Evolutionary conservation across 2,329 filamentous ascomycete genomes (phyloP), one percentile per base, ranked within the genome.

Genomic region (Botrytis tulipae): DNA sequence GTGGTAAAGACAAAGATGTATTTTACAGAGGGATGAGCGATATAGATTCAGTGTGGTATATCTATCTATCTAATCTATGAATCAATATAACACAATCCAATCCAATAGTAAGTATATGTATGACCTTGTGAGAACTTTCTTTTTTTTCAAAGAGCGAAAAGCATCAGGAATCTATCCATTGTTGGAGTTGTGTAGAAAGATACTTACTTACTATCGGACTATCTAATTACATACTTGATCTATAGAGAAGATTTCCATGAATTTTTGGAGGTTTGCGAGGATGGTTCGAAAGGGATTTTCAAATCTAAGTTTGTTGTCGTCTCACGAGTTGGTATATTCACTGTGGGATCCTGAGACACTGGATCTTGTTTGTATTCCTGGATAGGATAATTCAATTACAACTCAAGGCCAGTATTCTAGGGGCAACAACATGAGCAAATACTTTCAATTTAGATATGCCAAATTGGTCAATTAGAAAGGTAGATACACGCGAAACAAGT

Each of bases 21-120:
- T 20, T 44, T 2, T 8, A 20, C 16, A 44, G 18, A 8, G 2
- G 18, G 18, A 44, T 20, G 18, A 18, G 42, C 18, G 20, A 22
- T 44, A 20, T 46, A 46, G 44, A 46, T 46, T 46, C 8, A 9
- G 44, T 22, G 20, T 1, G 4, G 44, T 22, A 4, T 46, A 10
- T 46, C 20, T 9, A 46, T 22, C 2, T 16, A 46, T 46, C 40
- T 16, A 42, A 2, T 22, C 0, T 22, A 46, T 3, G 0, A 22
- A 9, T 46, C 8, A 22, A 22, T 18, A 42, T 16, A 20, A 9
- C 2, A 10, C 22, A 48, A 48, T 0, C 4, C 22, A 10, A 48
- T 4, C 0, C 3, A 48, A 25, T 14, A 25, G 12, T 25, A 25
- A 4, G 10, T 51, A 18, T 0, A 25, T 51, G 25, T 0, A 25